A percentile compares a stretch with the other conserved stretches of the same genome.
Evolutionary conservation across 495 filamentous ascomycete species (phyloP).

Genomic region (Aspergillus incahuasiensis): DNA sequence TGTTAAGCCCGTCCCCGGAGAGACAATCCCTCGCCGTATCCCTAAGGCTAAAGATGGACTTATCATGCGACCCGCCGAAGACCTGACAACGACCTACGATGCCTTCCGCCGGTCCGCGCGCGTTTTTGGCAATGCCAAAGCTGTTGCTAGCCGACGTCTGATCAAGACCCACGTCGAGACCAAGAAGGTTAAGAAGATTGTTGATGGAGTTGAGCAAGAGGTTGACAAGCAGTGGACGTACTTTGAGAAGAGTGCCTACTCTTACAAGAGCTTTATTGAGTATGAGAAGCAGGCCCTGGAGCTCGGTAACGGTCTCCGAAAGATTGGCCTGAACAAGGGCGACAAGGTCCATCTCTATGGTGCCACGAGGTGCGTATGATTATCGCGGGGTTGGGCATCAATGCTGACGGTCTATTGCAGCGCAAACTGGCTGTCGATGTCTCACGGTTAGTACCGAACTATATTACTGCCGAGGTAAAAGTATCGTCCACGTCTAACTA

Average conservation of each 20-base stretch:
- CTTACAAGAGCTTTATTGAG: conserved; percentile 81
- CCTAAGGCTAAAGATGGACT: conserved; percentile 68
- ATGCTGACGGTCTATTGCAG: conserved; percentile 28
- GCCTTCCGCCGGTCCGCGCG: conserved; percentile 72
- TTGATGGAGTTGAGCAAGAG: conserved; percentile 84
- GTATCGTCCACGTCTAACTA: neutral
- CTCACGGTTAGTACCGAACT: conserved; percentile 48
- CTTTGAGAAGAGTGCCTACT: conserved; percentile 87
- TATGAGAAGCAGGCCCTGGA: conserved; percentile 73
- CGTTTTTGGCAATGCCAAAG: conserved; percentile 85
- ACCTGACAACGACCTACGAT: conserved; percentile 81
- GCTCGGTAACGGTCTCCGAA: conserved; percentile 71
- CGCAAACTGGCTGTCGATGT: conserved; percentile 73
- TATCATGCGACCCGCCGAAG: conserved; percentile 57
- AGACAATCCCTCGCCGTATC: conserved; percentile 86
- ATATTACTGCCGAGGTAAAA: neutral
- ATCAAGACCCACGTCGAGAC: conserved; percentile 84
- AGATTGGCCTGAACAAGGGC: conserved; percentile 68
- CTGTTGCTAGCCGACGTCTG: conserved; percentile 73
- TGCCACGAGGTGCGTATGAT: conserved; percentile 60
- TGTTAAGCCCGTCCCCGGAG: conserved; percentile 66
- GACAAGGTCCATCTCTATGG: conserved; percentile 86
- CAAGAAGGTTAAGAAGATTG: conserved; percentile 95
- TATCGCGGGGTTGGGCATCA: neutral
- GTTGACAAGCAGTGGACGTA: conserved; percentile 96